Evolutionary conservation across 2,329 filamentous ascomycete species (phyloP).

Genomic region (Juglanconis sp.): DNA sequence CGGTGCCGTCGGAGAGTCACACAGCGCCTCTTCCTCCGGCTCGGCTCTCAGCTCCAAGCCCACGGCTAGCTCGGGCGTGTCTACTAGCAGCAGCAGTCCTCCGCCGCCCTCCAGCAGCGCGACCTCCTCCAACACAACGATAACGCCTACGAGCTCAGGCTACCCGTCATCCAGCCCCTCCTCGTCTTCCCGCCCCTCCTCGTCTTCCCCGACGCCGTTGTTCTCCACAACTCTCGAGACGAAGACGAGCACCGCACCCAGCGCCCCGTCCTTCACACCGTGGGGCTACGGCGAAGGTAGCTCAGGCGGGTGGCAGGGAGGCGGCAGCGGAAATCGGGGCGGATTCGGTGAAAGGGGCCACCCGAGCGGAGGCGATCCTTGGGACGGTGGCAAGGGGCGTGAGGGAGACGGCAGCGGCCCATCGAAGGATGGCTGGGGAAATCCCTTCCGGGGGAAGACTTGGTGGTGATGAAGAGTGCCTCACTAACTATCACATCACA

Average conservation of each 20-base stretch:
- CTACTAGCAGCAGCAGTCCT: neutral
- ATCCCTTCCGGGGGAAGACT: neutral
- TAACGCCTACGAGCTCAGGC: too few species aligned
- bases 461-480: neutral
- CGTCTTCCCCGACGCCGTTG: neutral
- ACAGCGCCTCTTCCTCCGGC: neutral
- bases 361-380: neutral
- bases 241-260: neutral
- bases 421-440: neutral
- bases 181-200: neutral
- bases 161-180: neutral
- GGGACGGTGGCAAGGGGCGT: neutral
- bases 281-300: neutral
- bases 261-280: slow-evolving; percentile 2
- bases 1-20: neutral
- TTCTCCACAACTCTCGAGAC: slow-evolving; percentile 10
- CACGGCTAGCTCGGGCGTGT: neutral
- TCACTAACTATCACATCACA: neutral
- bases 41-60: neutral
- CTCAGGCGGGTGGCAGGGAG: neutral
- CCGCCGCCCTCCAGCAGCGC: too few species aligned
- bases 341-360: slow-evolving; percentile 1
- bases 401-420: neutral
- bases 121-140: too few species aligned
- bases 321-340: neutral